Base-by-base conservation (phyloP, 2,329 filamentous ascomycete genomes). In the Microcera coccophila region DNA sequence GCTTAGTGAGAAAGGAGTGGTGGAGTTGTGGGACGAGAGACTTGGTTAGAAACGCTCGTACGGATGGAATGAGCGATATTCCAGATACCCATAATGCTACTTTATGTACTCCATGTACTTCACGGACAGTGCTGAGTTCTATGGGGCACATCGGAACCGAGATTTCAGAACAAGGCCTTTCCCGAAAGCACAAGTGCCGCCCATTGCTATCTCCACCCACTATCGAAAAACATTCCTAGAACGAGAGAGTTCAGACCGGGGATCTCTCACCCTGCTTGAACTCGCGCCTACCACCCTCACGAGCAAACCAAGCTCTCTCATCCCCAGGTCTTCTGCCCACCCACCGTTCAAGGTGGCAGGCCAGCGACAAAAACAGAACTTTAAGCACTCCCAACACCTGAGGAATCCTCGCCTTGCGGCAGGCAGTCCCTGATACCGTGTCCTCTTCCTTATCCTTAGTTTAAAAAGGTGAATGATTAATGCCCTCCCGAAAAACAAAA, bases 21-120 rank as follows among this genome's bases (percentile, higher is more conserved):
- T 74, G 42, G 86, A 89, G 57, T 66, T 95, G 42, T 80, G 86
- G 77, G 82, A 81, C 50, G 85, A 90, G 65, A 76, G 88, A 57
- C 72, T 90, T 36, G 67, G 66, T 34, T 60, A 20, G 17, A 29
- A 20, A 29, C 9, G 17, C 36, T 28, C 18, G 22, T 8, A 32
- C 29, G 15, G 29, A 17, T 32, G 29, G 7, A n/a, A 8, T 15
- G 15, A 8, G 29, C 15, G 29, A 32, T 32, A n/a, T n/a, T 8
- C 9, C 15, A 50, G 52, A 58, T 55, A 57, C 53, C 50, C 53
- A 34, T 34, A 41, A 46, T 35, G 42, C 28, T 20, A 20, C 15
- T 33, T 12, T 32, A 43, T 36, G n/a, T 5, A 32, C n/a, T n/a
- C n/a, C n/a, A n/a, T n/a, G n/a, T n/a, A 26, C 22, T 26, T 26